phyloP scores from a whole-genome alignment of 2,329 filamentous ascomycete genomes.

The Incumbomyces lentus region DNA sequence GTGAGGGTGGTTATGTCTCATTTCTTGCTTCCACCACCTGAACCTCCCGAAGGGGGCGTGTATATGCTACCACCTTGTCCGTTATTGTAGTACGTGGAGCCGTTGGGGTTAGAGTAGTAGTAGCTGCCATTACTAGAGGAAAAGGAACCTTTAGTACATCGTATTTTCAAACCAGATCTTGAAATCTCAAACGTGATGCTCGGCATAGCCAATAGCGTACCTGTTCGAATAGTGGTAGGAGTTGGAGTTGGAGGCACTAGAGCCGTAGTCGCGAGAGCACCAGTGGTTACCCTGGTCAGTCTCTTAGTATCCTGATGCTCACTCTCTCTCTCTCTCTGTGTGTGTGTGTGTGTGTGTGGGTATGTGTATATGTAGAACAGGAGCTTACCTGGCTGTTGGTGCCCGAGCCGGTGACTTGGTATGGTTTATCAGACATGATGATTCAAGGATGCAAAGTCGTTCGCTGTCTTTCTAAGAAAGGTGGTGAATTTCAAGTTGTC shows the following conservation, averaged over 20 bases:
- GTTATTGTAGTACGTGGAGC: constrained; percentile 58
- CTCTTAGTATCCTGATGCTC: constrained; percentile 28
- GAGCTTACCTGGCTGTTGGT: constrained; percentile 50
- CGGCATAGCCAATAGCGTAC: constrained; percentile 28
- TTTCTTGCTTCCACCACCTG: constrained; percentile 11
- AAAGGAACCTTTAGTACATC: too few species aligned
- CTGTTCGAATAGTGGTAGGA: constrained; percentile 59
- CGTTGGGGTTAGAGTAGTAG: constrained; percentile 61
- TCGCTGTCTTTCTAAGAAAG: too few species aligned
- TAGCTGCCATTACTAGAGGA: constrained; percentile 58
- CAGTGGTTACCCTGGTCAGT: constrained; percentile 54
- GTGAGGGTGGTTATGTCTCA: constrained; percentile 13
- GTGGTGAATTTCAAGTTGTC: too few species aligned
- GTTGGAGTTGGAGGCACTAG: constrained; percentile 46
- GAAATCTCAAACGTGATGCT: too few species aligned
- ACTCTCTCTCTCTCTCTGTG: too few species aligned
- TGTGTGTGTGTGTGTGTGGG: too few species aligned
- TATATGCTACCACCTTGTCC: constrained; percentile 51
- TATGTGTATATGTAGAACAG: not conserved
- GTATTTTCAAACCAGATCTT: too few species aligned
- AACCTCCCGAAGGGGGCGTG: constrained; percentile 37
- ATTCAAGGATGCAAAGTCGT: too few species aligned
- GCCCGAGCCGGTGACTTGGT: constrained; percentile 38
- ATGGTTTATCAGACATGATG: constrained; percentile 19
- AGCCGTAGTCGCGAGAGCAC: constrained; percentile 54